These are phyloP conservation scores for Acanthamoeba castellanii DNA, from an alignment of 208 protist genomes.

Conservation along the genomic window DNA sequence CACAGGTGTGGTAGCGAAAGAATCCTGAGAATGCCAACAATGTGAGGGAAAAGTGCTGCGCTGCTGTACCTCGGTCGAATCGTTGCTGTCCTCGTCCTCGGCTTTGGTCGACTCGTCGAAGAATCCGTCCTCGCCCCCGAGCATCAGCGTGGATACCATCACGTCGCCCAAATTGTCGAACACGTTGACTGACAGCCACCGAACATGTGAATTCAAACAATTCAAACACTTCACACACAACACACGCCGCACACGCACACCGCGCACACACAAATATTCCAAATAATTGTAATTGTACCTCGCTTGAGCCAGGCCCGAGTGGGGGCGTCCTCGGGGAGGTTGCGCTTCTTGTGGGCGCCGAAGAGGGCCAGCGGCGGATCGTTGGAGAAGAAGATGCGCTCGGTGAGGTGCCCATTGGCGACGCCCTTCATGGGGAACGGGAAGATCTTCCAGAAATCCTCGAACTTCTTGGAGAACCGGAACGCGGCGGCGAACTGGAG, in stretches of 20 bases:
- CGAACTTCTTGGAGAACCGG: conserved; percentile 72
- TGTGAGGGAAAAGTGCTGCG: neutral
- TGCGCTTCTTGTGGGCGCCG: neutral
- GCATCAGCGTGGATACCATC: conserved; percentile 74
- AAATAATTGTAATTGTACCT: neutral
- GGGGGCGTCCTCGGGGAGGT: neutral
- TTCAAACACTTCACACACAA: neutral
- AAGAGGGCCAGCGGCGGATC: conserved; percentile 67
- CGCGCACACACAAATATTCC: neutral
- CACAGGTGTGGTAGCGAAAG: neutral
- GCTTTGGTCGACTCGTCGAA: conserved; percentile 50
- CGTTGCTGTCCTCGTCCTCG: conserved; percentile 25
- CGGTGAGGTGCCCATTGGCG: conserved; percentile 7
- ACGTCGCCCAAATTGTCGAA: conserved; percentile 71
- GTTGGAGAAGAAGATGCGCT: conserved; percentile 71
- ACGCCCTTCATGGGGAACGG: conserved; percentile 65
- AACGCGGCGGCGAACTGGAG: conserved; percentile 59
- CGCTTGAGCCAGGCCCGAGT: conserved; percentile 70
- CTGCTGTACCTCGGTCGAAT: neutral
- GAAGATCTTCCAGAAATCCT: conserved; percentile 73
- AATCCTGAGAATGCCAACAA: too few species aligned
- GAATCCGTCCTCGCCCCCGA: conserved; percentile 3
- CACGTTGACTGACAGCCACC: conserved; percentile 38
- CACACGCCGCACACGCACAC: neutral
- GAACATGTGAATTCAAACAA: neutral